These are phyloP conservation scores for Ilyonectria destructans DNA, from an alignment of 2,329 filamentous ascomycete genomes.

Conservation along the genomic window DNA sequence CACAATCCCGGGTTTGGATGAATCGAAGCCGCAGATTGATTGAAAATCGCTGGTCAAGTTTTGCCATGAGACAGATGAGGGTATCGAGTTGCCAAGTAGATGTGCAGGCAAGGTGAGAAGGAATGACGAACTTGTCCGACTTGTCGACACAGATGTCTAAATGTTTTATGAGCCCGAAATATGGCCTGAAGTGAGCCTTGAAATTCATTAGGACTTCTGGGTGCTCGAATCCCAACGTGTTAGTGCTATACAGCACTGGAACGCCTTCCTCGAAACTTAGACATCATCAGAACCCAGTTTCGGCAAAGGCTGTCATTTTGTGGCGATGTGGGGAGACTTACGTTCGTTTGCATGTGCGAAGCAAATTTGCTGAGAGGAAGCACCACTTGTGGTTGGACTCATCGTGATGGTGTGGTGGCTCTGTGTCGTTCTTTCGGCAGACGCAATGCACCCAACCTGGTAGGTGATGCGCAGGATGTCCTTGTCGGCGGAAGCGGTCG, in stretches of 20 bases:
- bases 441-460: not conserved
- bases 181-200: not conserved
- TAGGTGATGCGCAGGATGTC: no score
- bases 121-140: no score
- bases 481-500: not conserved
- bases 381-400: not conserved
- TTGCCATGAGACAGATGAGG: no score
- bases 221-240: constrained; percentile 18
- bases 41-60: no score
- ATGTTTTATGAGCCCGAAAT: not conserved
- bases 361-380: not conserved
- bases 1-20: no score
- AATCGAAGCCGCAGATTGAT: no score
- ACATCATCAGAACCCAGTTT: not conserved
- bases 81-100: no score
- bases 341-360: constrained; percentile 31
- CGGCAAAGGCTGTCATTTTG: not conserved
- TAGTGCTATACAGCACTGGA: constrained; percentile 27
- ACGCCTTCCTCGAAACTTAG: constrained; percentile 24
- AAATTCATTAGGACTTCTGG: not conserved
- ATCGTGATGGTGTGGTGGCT: not conserved
- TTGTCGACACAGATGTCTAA: no score
- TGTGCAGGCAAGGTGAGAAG: no score
- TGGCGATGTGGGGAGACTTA: not conserved
- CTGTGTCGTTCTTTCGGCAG: not conserved